A percentile compares a stretch with the other conserved stretches of the same genome.
Evolutionary conservation across 202 grass and related monocot genomes (phyloP).

Genomic region (Setaria viridis): DNA sequence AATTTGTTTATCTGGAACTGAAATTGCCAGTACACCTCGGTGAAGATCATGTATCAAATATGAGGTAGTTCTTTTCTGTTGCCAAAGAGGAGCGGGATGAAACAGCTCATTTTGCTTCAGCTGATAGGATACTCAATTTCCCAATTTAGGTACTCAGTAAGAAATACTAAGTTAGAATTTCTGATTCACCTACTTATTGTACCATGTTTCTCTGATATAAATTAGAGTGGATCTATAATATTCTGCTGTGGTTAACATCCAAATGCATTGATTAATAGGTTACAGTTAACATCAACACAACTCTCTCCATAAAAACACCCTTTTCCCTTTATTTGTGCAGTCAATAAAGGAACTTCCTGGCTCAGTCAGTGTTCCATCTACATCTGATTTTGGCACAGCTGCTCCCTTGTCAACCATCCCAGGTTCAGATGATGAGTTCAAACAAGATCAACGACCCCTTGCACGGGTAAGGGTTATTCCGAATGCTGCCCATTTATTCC

Average conservation of each 20-base stretch:
- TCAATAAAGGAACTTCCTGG: slow-evolving; percentile 87
- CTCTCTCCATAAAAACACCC: slow-evolving; percentile 13
- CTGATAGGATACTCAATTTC: not conserved
- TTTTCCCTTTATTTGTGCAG: slow-evolving; percentile 64
- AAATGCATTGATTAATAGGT: slow-evolving; percentile 8
- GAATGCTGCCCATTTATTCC: slow-evolving; percentile 17
- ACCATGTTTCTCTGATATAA: not conserved
- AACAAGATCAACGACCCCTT: slow-evolving; percentile 70
- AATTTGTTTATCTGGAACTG: slow-evolving; percentile 9
- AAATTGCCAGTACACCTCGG: not conserved
- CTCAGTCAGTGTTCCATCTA: slow-evolving; percentile 67
- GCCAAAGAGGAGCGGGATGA: not conserved
- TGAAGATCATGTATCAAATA: not conserved
- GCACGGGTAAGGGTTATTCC: slow-evolving; percentile 60
- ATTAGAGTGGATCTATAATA: not conserved
- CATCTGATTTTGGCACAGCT: slow-evolving; percentile 58
- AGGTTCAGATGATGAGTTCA: slow-evolving; percentile 81
- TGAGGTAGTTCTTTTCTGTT: not conserved
- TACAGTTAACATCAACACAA: slow-evolving; percentile 27
- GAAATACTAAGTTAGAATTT: slow-evolving; percentile 12
- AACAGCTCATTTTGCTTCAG: not conserved
- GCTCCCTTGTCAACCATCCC: slow-evolving; percentile 83
- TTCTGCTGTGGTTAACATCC: slow-evolving; percentile 19
- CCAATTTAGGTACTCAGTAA: not conserved
- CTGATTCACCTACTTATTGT: not conserved